Conservation (phyloP, 148 eudicot genomes). For the Mesembryanthemum crystallinum region DNA sequence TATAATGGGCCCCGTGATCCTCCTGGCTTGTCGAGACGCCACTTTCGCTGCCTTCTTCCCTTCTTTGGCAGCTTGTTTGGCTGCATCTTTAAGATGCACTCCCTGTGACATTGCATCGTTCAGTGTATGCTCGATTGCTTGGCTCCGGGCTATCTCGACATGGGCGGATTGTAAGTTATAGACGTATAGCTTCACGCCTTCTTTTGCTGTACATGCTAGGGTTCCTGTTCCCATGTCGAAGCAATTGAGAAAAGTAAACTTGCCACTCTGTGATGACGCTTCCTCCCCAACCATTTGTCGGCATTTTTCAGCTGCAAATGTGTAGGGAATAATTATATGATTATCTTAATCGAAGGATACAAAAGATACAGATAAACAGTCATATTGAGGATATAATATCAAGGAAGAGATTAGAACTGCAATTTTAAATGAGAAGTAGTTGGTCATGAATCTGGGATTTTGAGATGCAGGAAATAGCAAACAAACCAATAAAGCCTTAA, state of each 20-base stretch:
- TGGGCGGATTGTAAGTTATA: constrained; percentile 62
- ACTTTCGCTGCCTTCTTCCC: constrained; percentile 72
- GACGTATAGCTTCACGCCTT: constrained; percentile 65
- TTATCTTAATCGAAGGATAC: neutral
- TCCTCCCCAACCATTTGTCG: constrained; percentile 68
- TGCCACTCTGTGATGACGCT: constrained; percentile 68
- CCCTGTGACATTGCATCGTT: constrained; percentile 59
- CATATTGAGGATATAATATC: neutral
- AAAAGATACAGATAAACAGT: neutral
- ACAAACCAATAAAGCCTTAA: neutral
- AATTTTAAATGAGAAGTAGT: neutral
- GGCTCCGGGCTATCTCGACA: constrained; percentile 55
- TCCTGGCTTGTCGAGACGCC: constrained; percentile 58
- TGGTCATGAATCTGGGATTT: neutral
- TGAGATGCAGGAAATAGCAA: neutral
- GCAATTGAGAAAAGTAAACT: constrained; percentile 65
- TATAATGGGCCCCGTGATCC: constrained; percentile 69
- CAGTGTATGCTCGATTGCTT: constrained; percentile 50
- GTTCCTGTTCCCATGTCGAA: constrained; percentile 77
- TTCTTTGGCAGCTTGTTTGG: constrained; percentile 59
- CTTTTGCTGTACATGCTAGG: constrained; percentile 61
- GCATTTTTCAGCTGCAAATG: constrained; percentile 74
- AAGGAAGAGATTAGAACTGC: neutral
- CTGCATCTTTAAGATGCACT: constrained; percentile 48
- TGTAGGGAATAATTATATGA: neutral